phyloP scores from a whole-genome alignment of 352 stramenopile species.

The Globisporangium middletonii region DNA sequence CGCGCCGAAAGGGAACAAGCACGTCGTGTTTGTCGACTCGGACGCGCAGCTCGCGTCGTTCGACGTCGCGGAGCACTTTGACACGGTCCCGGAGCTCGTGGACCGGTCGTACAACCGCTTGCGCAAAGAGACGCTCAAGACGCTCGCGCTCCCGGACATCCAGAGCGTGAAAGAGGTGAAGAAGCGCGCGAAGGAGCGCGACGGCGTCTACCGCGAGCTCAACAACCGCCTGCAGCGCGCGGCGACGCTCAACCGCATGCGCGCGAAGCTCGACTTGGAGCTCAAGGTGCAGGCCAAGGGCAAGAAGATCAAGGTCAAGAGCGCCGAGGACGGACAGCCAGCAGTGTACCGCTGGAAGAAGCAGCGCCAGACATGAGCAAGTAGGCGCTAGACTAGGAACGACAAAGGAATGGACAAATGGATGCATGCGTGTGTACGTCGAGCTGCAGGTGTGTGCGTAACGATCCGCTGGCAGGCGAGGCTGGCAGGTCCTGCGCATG shows the following conservation, averaged over 20 bases:
- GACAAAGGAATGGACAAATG: neutral
- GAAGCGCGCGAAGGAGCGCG: slow-evolving; percentile 54
- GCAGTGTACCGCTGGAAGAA: slow-evolving; percentile 88
- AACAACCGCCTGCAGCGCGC: slow-evolving; percentile 60
- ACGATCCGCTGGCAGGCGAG: neutral
- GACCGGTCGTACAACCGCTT: slow-evolving; percentile 73
- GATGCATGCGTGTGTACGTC: too few relatives aligned
- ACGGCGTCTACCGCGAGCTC: slow-evolving; percentile 62
- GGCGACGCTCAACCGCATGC: slow-evolving; percentile 64
- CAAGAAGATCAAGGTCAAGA: slow-evolving; percentile 75
- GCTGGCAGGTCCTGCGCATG: too few relatives aligned
- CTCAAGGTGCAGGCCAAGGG: slow-evolving; percentile 83
- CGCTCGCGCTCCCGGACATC: slow-evolving; percentile 22
- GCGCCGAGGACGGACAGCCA: slow-evolving; percentile 54
- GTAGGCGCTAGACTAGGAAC: neutral
- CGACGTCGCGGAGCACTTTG: slow-evolving; percentile 90
- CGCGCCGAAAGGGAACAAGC: slow-evolving; percentile 78
- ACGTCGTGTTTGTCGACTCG: slow-evolving; percentile 94
- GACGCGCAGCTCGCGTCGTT: slow-evolving; percentile 76
- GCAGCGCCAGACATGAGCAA: slow-evolving; percentile 74
- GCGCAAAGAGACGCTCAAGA: slow-evolving; percentile 52
- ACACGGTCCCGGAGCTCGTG: slow-evolving; percentile 69
- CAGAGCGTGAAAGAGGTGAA: slow-evolving; percentile 36
- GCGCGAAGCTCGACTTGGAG: slow-evolving; percentile 73
- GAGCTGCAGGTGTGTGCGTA: too few relatives aligned